Evolutionary conservation across 768 basidiomycete genomes (phyloP).

Genomic region (Auriscalpium microsporum): DNA sequence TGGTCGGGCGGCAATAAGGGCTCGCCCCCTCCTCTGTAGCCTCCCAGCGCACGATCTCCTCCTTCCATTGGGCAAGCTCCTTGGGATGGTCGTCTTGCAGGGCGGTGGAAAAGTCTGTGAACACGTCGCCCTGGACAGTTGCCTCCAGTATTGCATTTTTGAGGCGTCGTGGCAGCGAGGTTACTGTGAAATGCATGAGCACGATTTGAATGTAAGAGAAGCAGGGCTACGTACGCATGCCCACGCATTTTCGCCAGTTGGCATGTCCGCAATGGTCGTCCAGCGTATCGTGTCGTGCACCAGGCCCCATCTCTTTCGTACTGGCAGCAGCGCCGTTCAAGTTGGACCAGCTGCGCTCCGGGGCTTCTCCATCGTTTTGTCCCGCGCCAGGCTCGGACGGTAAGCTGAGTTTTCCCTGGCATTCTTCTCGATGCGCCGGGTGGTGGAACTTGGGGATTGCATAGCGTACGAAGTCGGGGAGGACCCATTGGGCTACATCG

Average conservation of each 20-base stretch:
- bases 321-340: constrained; percentile 22
- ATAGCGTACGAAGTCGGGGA: neutral
- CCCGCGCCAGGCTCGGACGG: no score
- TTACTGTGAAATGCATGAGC: no score
- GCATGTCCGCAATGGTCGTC: constrained; percentile 18
- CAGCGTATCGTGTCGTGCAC: constrained; percentile 18
- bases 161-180: no score
- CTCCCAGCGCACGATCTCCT: neutral
- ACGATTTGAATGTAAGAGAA: no score
- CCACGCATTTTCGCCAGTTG: constrained; percentile 23
- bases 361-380: no score
- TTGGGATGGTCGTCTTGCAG: no score
- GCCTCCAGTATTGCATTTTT: no score
- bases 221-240: no score
- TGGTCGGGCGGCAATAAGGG: no score
- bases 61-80: neutral
- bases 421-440: constrained; percentile 17
- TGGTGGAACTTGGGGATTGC: constrained; percentile 12
- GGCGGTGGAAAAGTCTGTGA: no score
- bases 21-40: neutral
- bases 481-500: neutral
- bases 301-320: constrained; percentile 30
- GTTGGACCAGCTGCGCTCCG: neutral
- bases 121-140: no score
- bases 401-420: constrained; percentile 16